These are phyloP conservation scores for Trametes punicea DNA, from an alignment of 768 basidiomycete genomes.

Conservation along the genomic window DNA sequence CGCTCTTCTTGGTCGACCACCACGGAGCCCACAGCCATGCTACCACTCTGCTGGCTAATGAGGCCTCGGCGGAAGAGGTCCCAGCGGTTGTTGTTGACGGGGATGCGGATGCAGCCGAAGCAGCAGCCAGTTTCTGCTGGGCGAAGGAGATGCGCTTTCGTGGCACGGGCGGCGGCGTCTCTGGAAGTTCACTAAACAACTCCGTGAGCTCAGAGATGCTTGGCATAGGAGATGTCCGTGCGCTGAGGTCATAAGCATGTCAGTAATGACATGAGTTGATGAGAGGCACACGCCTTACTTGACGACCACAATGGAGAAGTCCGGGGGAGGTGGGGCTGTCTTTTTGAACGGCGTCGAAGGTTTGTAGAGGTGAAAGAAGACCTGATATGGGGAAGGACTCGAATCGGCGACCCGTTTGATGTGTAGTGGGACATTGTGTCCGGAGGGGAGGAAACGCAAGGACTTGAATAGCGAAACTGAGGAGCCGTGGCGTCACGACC, in stretches of 20 bases:
- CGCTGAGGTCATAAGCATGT: slow-evolving; percentile 43
- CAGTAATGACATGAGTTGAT: neutral
- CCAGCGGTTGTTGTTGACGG: neutral
- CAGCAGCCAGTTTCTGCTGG: slow-evolving; percentile 19
- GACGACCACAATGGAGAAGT: slow-evolving; percentile 83
- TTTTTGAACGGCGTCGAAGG: slow-evolving; percentile 83
- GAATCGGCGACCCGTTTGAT: slow-evolving; percentile 24
- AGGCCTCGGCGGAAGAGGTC: neutral
- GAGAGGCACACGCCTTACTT: slow-evolving; percentile 45
- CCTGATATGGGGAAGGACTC: slow-evolving; percentile 58
- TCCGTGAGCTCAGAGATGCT: slow-evolving; percentile 71
- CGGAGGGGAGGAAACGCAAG: slow-evolving; percentile 69
- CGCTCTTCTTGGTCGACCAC: slow-evolving; percentile 10
- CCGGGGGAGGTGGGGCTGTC: slow-evolving; percentile 71
- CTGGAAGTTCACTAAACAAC: slow-evolving; percentile 68
- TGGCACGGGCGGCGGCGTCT: slow-evolving; percentile 58
- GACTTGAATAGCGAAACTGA: slow-evolving; percentile 66
- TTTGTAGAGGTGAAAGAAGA: slow-evolving; percentile 92
- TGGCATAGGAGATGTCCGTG: slow-evolving; percentile 79
- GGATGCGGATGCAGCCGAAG: neutral
- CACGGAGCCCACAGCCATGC: slow-evolving; percentile 25
- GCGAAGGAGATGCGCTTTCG: slow-evolving; percentile 34
- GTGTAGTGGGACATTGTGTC: slow-evolving; percentile 50
- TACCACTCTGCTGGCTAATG: slow-evolving; percentile 17
- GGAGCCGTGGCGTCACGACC: neutral